Base-by-base conservation (phyloP, 352 stramenopile genomes). In the Plasmopara muralis region DNA sequence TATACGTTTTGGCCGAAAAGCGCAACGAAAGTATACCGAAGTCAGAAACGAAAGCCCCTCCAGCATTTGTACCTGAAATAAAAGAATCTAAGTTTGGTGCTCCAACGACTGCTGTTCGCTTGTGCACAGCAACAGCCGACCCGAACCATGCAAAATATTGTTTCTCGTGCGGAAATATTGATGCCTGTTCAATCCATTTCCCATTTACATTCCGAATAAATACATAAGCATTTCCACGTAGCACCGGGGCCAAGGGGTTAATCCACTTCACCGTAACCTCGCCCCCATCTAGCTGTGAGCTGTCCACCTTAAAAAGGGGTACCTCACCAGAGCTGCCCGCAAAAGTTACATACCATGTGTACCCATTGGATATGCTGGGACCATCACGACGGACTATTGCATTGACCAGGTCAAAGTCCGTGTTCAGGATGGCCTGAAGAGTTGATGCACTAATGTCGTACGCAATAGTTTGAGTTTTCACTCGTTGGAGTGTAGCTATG, bases 81-180 rank as follows among this genome's bases (percentile, higher is more conserved):
- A 93, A 80, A 1, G 83, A 92, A 59, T 98, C 93, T 15, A 96
- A 66, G 50, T 98, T 98, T 1, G 89, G 85, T 2, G 89, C 80
- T 31, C 94, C 93, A 13, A 97, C 66, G n/a, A 95, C 75, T 4
- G 88, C 94, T 10, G 76, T 85, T 10, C 81, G 77, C 20, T 89
- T 71, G 41, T 93, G 56, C 25, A 98, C 51, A 4, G 87, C 82
- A 4, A 98, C 80, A 20, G 74, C 67, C 2, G 68, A 68, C 9
- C 89, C 95, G 50, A 98, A 95, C 60, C 74, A 93, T 53, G 75
- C 83, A 37, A 85, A 92, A 55, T 84, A 84, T 54, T 98, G 95
- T 46, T 97, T 95, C 18, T 82, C 72, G 12, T 77, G 84, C 16
- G 95, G 93, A 47, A 87, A 93, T 40, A 98, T 62, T 9, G 94